phyloP scores from a whole-genome alignment of 192 early-diverging fungal species.

The Fimicolochytrium jonesii region DNA sequence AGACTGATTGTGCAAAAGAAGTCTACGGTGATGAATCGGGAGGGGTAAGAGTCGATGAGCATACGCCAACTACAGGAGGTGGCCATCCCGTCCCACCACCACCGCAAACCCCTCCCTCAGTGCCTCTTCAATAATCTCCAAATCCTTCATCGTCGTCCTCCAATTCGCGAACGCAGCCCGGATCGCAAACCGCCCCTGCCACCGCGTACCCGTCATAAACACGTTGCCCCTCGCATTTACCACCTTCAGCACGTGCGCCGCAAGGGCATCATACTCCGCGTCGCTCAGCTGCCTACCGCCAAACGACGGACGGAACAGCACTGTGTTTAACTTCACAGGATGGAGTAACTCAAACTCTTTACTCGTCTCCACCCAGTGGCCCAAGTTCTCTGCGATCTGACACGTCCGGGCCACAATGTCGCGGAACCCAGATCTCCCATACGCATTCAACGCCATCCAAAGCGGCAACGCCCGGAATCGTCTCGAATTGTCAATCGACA shows the following conservation, averaged over 20 bases:
- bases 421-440: slow-evolving; percentile 48
- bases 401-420: slow-evolving; percentile 46
- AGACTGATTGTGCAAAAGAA: no score
- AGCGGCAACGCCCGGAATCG: slow-evolving; percentile 57
- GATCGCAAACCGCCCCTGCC: slow-evolving; percentile 39
- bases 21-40: no score
- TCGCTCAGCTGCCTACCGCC: background rate
- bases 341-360: slow-evolving; percentile 19
- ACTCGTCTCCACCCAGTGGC: slow-evolving; percentile 40
- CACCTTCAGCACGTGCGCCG: slow-evolving; percentile 23
- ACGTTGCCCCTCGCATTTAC: slow-evolving; percentile 44
- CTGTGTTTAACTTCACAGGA: slow-evolving; percentile 18
- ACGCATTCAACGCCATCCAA: slow-evolving; percentile 46
- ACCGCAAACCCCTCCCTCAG: no score
- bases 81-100: no score
- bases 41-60: no score
- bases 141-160: slow-evolving; percentile 16
- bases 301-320: slow-evolving; percentile 30
- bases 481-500: slow-evolving; percentile 57
- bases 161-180: slow-evolving; percentile 52
- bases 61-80: no score
- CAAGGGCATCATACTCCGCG: background rate
- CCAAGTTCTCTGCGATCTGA: slow-evolving; percentile 39
- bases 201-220: slow-evolving; percentile 50
- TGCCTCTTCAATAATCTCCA: no score